Percentiles rank a stretch among this genome's conserved stretches.
These are phyloP conservation scores for Rhizopogon salebrosus DNA, from an alignment of 768 basidiomycete species.

Conservation along the genomic window DNA sequence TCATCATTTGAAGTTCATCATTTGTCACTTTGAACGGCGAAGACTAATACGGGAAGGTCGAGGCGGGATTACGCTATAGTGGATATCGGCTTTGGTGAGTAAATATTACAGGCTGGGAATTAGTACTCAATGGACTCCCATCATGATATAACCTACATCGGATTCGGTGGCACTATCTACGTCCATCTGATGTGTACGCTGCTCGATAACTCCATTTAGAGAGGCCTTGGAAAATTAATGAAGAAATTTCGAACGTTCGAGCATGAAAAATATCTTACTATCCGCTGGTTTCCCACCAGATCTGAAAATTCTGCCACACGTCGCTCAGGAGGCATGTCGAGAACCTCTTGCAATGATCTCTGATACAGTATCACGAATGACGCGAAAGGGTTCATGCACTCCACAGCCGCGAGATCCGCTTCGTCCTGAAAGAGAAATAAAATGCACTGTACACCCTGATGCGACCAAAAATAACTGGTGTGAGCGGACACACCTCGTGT, in stretches of 20 bases:
- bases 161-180: slow-evolving; percentile 7
- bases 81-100: too few species aligned
- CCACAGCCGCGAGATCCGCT: slow-evolving; percentile 44
- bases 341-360: slow-evolving; percentile 47
- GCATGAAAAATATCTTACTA: slow-evolving; percentile 38
- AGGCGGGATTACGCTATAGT: too few species aligned
- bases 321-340: slow-evolving; percentile 44
- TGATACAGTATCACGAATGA: slow-evolving; percentile 60
- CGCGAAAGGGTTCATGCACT: slow-evolving; percentile 68
- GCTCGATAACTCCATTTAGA: slow-evolving; percentile 33
- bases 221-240: slow-evolving; percentile 16
- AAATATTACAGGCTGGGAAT: too few species aligned
- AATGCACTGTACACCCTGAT: slow-evolving; percentile 1
- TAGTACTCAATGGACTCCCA: background rate
- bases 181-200: slow-evolving; percentile 28
- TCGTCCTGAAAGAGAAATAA: slow-evolving; percentile 45
- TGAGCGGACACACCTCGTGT: slow-evolving; percentile 37
- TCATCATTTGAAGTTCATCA: too few species aligned
- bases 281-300: slow-evolving; percentile 43
- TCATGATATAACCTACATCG: slow-evolving; percentile 4
- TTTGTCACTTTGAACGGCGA: background rate
- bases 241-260: slow-evolving; percentile 6
- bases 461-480: slow-evolving; percentile 3
- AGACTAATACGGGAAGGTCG: background rate
- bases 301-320: slow-evolving; percentile 41